A percentile compares a stretch with the other conserved stretches of the same genome.
Evolutionary conservation across 495 filamentous ascomycete species (phyloP).

Genomic region (Penicillium pancosmium): DNA sequence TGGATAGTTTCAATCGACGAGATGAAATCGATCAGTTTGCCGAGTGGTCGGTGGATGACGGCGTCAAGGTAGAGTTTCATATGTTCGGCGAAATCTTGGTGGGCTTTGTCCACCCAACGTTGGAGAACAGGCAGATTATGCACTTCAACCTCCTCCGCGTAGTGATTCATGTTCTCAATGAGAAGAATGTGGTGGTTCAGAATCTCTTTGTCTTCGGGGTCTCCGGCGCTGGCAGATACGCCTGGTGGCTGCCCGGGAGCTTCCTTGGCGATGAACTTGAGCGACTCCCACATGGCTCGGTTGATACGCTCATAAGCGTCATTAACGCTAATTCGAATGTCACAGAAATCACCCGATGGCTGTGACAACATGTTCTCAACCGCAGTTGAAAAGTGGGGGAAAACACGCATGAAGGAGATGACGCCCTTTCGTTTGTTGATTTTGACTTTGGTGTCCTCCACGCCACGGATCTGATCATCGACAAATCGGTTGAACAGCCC

Average conservation of each 20-base stretch:
- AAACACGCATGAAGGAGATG: constrained; percentile 89
- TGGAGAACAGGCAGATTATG: constrained; percentile 71
- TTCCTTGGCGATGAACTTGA: constrained; percentile 95
- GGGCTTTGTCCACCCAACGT: constrained; percentile 77
- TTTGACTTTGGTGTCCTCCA: constrained; percentile 99
- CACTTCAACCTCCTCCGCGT: constrained; percentile 86
- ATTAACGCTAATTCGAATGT: constrained; percentile 76
- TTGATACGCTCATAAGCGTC: constrained; percentile 87
- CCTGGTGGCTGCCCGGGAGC: constrained; percentile 63
- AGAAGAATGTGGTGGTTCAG: constrained; percentile 95
- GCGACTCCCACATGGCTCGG: constrained; percentile 93
- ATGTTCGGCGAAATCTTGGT: constrained; percentile 82
- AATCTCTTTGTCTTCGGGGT: constrained; percentile 90
- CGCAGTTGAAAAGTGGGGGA: constrained; percentile 79
- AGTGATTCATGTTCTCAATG: constrained; percentile 99
- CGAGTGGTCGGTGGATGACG: constrained; percentile 85
- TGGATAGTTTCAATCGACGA: constrained; percentile 79
- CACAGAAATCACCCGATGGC: constrained; percentile 55
- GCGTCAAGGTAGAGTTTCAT: constrained; percentile 82
- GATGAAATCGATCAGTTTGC: constrained; percentile 86
- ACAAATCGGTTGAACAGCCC: constrained; percentile 84
- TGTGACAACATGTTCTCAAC: constrained; percentile 80
- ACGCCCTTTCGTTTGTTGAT: constrained; percentile 98
- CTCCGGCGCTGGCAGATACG: constrained; percentile 57
- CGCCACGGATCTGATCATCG: constrained; percentile 91